A percentile compares a stretch with the other conserved stretches of the same genome.
Evolutionary conservation across 2,329 filamentous ascomycete genomes (phyloP).

Genomic region (Cordyceps tenuipes): DNA sequence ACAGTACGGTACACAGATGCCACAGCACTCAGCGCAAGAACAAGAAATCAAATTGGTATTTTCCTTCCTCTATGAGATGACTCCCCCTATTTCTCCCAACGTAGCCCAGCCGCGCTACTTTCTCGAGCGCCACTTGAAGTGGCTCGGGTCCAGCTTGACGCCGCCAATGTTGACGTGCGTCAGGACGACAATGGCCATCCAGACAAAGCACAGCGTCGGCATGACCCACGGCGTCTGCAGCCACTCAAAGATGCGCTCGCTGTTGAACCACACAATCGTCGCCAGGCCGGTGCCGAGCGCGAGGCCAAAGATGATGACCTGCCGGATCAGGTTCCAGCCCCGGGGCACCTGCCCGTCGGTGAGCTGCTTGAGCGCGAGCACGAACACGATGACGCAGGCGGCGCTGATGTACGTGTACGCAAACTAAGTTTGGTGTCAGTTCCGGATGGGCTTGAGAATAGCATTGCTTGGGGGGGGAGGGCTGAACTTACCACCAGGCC

Average conservation of each 20-base stretch:
- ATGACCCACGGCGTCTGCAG: conserved; percentile 25
- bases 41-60: not conserved
- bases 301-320: conserved; percentile 21
- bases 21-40: not conserved
- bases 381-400: conserved; percentile 24
- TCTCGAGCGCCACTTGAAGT: conserved; percentile 4
- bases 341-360: conserved; percentile 23
- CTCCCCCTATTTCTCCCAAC: not conserved
- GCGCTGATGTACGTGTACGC: conserved; percentile 26
- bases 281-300: conserved; percentile 23
- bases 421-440: conserved; percentile 20
- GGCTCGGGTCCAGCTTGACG: conserved; percentile 13
- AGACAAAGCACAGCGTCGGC: conserved; percentile 27
- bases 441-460: not conserved
- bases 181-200: conserved; percentile 24
- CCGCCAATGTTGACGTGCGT: conserved; percentile 20
- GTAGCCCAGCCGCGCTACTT: not conserved
- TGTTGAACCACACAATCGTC: conserved; percentile 19
- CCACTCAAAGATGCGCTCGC: conserved; percentile 14
- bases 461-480: too few species aligned
- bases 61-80: not conserved
- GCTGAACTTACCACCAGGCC: conserved; percentile 23
- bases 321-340: conserved; percentile 25
- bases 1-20: not conserved
- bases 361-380: conserved; percentile 23